Evolutionary conservation across 2,329 filamentous ascomycete species (phyloP).

Genomic region (Trichoderma pleuroti): DNA sequence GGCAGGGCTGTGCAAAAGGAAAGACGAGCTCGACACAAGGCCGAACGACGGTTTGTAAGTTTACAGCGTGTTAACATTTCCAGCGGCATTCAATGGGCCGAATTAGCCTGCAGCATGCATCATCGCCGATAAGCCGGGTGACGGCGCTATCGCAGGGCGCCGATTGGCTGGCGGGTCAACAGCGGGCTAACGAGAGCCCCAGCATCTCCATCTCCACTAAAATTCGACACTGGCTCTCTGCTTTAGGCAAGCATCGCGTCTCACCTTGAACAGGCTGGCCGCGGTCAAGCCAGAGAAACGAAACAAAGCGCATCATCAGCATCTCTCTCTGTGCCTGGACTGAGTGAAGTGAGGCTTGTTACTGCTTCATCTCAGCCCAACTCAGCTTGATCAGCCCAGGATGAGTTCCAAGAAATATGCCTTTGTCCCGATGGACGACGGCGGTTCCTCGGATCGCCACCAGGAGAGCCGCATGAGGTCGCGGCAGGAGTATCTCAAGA

Average conservation of each 20-base stretch:
- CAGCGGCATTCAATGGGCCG: slow-evolving; percentile 14
- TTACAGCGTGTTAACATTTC: slow-evolving; percentile 38
- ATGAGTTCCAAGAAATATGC: slow-evolving; percentile 62
- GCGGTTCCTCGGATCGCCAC: slow-evolving; percentile 38
- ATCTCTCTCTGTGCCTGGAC: not conserved
- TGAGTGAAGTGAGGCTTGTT: not conserved
- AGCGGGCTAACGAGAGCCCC: not conserved
- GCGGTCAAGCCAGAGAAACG: not conserved
- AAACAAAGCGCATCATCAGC: not conserved
- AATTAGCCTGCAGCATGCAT: slow-evolving; percentile 3
- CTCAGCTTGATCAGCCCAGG: not conserved
- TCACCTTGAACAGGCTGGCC: slow-evolving; percentile 8
- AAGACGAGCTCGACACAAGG: not conserved
- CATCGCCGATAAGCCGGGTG: not conserved
- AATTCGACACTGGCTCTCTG: slow-evolving; percentile 5
- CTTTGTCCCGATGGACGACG: slow-evolving; percentile 64
- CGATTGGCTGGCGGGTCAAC: slow-evolving; percentile 26
- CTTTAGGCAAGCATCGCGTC: slow-evolving; percentile 13
- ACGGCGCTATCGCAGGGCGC: slow-evolving; percentile 22
- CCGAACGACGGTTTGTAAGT: slow-evolving; percentile 19
- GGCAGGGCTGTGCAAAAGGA: slow-evolving; percentile 18
- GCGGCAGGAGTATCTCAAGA: slow-evolving; percentile 88
- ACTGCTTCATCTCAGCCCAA: not conserved
- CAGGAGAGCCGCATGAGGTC: slow-evolving; percentile 65
- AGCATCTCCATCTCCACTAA: not conserved